Conservation (phyloP, 495 filamentous ascomycete genomes). For the Neurospora terricola region DNA sequence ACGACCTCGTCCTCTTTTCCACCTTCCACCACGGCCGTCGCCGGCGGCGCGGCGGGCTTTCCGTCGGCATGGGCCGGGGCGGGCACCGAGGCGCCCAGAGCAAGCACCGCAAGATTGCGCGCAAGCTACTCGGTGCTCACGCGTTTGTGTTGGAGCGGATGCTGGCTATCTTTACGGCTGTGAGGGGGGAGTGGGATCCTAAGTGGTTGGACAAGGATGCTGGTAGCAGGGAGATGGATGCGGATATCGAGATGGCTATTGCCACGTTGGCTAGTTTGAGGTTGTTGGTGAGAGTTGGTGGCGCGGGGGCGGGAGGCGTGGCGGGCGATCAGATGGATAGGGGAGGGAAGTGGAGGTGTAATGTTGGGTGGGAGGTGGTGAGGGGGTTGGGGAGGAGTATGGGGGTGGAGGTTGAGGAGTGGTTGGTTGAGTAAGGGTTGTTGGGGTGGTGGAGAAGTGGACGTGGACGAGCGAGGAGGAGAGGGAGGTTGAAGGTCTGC, state of each 20-base stretch:
- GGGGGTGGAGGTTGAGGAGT: conserved; percentile 63
- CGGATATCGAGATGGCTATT: conserved; percentile 61
- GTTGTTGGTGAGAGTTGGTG: conserved; percentile 53
- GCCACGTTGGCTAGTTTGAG: conserved; percentile 72
- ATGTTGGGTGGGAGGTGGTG: conserved; percentile 66
- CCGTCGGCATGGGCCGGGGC: conserved; percentile 16
- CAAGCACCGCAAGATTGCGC: conserved; percentile 59
- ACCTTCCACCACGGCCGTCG: conserved; percentile 54
- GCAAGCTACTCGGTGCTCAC: conserved; percentile 62
- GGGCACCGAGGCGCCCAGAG: conserved; percentile 33
- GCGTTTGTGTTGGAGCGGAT: conserved; percentile 81
- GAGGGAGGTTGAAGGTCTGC: neutral
- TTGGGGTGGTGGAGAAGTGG: neutral
- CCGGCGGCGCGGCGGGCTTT: conserved; percentile 23
- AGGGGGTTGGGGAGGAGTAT: conserved; percentile 54
- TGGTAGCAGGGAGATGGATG: conserved; percentile 33
- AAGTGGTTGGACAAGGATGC: neutral
- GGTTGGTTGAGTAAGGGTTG: conserved; percentile 46
- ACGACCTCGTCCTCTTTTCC: conserved; percentile 77
- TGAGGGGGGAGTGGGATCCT: conserved; percentile 57
- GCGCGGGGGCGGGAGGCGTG: conserved; percentile 12
- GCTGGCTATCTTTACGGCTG: conserved; percentile 75
- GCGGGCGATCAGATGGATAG: conserved; percentile 50
- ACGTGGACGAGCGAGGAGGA: too few species aligned
- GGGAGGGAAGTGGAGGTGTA: conserved; percentile 61